These are phyloP conservation scores for Trichoderma polysporum DNA, from an alignment of 2,329 filamentous ascomycete genomes.

Conservation along the genomic window DNA sequence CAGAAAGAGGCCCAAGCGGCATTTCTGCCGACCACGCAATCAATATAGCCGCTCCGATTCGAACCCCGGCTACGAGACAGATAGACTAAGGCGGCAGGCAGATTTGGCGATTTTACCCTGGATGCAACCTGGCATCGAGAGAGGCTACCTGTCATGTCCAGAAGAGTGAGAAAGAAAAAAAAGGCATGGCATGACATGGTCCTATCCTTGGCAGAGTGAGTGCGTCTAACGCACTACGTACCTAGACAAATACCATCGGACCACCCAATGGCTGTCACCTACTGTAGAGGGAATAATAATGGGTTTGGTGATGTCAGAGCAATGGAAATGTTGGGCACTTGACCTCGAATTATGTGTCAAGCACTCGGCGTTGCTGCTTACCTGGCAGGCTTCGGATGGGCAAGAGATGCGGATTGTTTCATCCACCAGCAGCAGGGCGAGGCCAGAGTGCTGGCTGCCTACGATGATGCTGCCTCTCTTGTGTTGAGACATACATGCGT, in stretches of 20 bases:
- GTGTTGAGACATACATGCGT: neutral
- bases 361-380: neutral
- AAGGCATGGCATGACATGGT: neutral
- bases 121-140: constrained; percentile 10
- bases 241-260: neutral
- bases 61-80: neutral
- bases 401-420: neutral
- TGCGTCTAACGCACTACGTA: neutral
- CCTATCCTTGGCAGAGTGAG: neutral
- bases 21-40: neutral
- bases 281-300: neutral
- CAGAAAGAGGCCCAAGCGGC: neutral
- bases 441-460: neutral
- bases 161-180: neutral
- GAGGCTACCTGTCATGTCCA: neutral
- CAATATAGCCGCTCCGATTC: constrained; percentile 1
- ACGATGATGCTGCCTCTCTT: neutral
- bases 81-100: neutral
- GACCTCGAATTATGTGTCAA: neutral
- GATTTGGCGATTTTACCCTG: neutral
- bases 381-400: neutral
- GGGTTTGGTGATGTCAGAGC: neutral
- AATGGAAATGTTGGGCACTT: neutral
- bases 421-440: constrained; percentile 2
- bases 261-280: constrained; percentile 11